Percentiles rank a stretch among this genome's conserved stretches.
These are phyloP conservation scores for Infundibulicybe gibba DNA, from an alignment of 768 basidiomycete genomes.

Conservation along the genomic window DNA sequence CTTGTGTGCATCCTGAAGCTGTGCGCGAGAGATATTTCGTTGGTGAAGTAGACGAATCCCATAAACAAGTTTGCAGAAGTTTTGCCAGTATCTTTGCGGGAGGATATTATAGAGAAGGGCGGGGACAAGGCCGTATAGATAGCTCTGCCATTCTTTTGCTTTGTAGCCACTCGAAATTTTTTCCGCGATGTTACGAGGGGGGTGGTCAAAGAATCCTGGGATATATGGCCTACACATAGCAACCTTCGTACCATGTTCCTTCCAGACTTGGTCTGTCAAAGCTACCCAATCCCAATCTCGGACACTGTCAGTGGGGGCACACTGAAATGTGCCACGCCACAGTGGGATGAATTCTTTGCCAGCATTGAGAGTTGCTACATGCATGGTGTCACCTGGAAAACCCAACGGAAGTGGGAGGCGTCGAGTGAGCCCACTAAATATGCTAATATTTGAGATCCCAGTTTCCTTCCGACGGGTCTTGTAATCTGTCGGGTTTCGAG, in stretches of 20 bases:
- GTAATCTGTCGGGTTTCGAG: constrained; percentile 5
- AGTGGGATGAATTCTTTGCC: constrained; percentile 31
- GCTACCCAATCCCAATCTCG: constrained; percentile 4
- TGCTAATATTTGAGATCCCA: constrained; percentile 29
- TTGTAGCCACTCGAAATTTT: too few relatives aligned
- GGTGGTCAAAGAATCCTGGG: too few relatives aligned
- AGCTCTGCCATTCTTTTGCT: too few relatives aligned
- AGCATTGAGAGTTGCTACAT: constrained; percentile 28
- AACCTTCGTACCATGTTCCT: constrained; percentile 9
- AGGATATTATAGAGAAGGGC: constrained; percentile 8
- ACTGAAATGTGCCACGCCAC: constrained; percentile 25
- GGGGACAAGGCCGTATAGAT: too few relatives aligned
- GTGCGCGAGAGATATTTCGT: neutral
- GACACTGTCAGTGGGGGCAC: constrained; percentile 13
- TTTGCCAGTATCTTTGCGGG: neutral
- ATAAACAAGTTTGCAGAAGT: constrained; percentile 3
- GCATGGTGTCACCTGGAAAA: constrained; percentile 40
- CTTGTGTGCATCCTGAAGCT: constrained; percentile 10
- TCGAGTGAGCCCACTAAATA: constrained; percentile 30
- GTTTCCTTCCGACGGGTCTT: constrained; percentile 19
- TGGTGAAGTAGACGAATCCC: neutral
- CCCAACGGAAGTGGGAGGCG: constrained; percentile 24
- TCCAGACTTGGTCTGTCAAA: constrained; percentile 6
- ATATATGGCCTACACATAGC: constrained; percentile 5
- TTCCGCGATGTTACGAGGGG: too few relatives aligned